These are phyloP conservation scores for Powellomyces hirtus DNA, from an alignment of 192 early-diverging fungal genomes.

Conservation along the genomic window DNA sequence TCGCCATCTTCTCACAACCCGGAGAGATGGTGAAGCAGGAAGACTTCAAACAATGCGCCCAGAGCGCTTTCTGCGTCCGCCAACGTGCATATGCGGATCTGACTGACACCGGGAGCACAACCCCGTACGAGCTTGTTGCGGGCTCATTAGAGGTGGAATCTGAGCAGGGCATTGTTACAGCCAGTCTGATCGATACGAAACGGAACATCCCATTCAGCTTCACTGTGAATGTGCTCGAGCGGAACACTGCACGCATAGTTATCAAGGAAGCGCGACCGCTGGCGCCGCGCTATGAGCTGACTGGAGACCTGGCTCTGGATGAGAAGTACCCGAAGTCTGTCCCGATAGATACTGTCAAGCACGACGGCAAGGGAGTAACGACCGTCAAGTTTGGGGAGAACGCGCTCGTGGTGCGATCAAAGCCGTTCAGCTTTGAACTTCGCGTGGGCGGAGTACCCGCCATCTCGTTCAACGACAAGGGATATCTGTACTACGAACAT, in stretches of 20 bases:
- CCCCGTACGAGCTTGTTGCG: conserved; percentile 64
- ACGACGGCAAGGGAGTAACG: conserved; percentile 21
- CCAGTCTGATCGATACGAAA: conserved; percentile 55
- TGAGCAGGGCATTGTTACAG: conserved; percentile 46
- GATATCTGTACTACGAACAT: conserved; percentile 84
- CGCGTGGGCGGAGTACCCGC: conserved; percentile 51
- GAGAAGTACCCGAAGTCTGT: conserved; percentile 24
- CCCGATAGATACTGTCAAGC: conserved; percentile 41
- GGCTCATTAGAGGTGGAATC: conserved; percentile 55
- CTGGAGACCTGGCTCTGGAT: conserved; percentile 40
- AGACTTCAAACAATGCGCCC: conserved; percentile 90
- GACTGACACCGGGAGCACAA: conserved; percentile 33
- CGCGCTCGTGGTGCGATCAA: conserved; percentile 48
- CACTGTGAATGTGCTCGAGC: conserved; percentile 10
- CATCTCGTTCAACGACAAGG: conserved; percentile 78
- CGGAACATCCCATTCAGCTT: conserved; percentile 29
- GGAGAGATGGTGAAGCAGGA: conserved; percentile 43
- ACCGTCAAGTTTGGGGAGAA: conserved; percentile 45
- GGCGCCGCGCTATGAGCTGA: conserved; percentile 68
- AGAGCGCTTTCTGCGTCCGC: conserved; percentile 84
- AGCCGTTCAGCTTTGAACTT: conserved; percentile 65
- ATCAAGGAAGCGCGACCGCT: conserved; percentile 61
- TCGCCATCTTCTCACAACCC: not conserved
- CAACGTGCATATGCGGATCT: conserved; percentile 83
- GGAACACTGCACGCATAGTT: conserved; percentile 22